Conservation (phyloP, 2,329 filamentous ascomycete genomes). For the Immersiporthe knoxdaviesiana region DNA sequence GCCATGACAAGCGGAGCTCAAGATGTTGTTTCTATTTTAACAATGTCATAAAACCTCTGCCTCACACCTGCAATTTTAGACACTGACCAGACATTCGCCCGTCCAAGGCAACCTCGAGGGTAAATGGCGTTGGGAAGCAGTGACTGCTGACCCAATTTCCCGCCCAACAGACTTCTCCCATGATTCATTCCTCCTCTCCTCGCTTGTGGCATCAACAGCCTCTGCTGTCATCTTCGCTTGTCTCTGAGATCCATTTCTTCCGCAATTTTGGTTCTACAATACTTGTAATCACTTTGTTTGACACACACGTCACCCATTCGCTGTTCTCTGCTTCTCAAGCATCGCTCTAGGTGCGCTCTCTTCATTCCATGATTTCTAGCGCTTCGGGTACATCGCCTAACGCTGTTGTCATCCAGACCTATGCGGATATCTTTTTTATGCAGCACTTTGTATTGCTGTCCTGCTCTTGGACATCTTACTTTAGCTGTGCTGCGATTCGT, state of each 20-base stretch:
- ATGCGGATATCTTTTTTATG: background rate
- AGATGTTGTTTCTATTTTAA: background rate
- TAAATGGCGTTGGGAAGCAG: background rate
- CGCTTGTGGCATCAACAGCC: background rate
- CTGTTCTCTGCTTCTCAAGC: background rate
- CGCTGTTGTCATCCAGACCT: background rate
- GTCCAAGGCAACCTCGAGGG: background rate
- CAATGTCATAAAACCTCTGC: background rate
- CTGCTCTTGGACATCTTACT: background rate
- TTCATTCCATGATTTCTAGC: background rate
- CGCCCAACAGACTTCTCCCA: background rate
- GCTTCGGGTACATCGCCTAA: background rate
- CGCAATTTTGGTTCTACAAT: background rate
- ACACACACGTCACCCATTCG: background rate
- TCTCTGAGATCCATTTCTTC: background rate
- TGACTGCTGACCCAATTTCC: background rate
- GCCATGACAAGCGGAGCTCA: background rate
- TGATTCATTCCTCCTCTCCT: too few relatives aligned
- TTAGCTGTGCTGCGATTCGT: background rate
- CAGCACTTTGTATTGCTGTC: background rate
- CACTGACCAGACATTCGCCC: background rate
- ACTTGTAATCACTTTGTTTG: too few relatives aligned
- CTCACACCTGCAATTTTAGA: background rate
- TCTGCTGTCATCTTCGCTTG: background rate
- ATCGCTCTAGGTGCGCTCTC: background rate